Base-by-base conservation (phyloP, 495 filamentous ascomycete species). In the Penicillium cinerascens region DNA sequence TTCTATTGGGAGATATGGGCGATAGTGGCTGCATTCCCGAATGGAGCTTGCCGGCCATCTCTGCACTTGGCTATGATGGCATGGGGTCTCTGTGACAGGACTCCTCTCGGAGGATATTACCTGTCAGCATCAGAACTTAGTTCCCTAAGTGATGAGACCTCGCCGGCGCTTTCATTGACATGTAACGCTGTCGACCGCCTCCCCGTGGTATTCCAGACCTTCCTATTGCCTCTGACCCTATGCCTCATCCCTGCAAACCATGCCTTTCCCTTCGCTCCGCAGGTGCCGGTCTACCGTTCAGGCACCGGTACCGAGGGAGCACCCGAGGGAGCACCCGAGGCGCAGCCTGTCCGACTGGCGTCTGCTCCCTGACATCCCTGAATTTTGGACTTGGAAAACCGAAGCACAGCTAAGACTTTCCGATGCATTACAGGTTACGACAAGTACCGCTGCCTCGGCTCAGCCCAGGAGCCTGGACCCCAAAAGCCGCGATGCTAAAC, bases 401-500 rank as follows among this genome's bases (percentile, higher is more conserved):
- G 52, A 50, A 40, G 64, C 64, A 23, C 57, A 74, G 69, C 72
- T 75, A 74, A 75, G 57, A 21, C 64, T 73, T 48, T 59, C 66
- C 54, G 18, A 58, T 47, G 18, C 54, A 41, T 51, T 74, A 61
- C 74, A 75, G 72, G 70, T 60, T 54, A 47, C 60, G 11, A 68
- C 56, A 18, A 59, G 67, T 40, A 51, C 44, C 25, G 37, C 42
- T 18, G 33, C 61, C 33, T 49, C 64, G 29, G 61, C 54, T 17
- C 68, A 67, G 42, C 54, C 65, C 41, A 69, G 65, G 45, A 56
- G 56, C 44, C 56, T 65, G 23, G 64, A 58, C 50, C 64, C 55
- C 52, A 74, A 73, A 40, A 59, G 69, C 23, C 73, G 69, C 38
- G 70, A 76, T 64, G 67, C 65, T n/a, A 95, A 95, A 69, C 93